phyloP scores from a whole-genome alignment of 345 rosid genomes.

The Hypericum perforatum region DNA sequence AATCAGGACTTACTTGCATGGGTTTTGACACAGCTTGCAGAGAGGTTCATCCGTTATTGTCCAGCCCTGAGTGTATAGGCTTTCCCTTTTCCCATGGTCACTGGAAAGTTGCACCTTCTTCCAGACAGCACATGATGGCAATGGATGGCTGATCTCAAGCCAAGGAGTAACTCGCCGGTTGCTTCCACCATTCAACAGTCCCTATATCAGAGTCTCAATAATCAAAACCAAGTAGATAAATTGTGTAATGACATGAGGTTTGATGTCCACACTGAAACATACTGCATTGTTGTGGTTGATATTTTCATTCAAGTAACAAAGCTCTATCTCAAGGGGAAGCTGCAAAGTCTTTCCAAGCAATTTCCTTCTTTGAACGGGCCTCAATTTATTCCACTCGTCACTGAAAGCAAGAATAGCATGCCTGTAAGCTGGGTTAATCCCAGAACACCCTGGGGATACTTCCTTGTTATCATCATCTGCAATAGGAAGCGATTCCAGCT shows the following conservation, averaged over 20 bases:
- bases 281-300: slow-evolving; percentile 56
- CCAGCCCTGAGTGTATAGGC: slow-evolving; percentile 81
- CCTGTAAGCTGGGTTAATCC: slow-evolving; percentile 26
- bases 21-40: slow-evolving; percentile 85
- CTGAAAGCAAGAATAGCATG: slow-evolving; percentile 47
- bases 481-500: slow-evolving; percentile 36
- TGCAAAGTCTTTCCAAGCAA: slow-evolving; percentile 80
- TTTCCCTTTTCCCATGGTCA: slow-evolving; percentile 52
- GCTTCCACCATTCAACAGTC: slow-evolving; percentile 84
- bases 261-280: slow-evolving; percentile 11
- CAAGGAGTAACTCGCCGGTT: slow-evolving; percentile 66
- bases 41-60: slow-evolving; percentile 59
- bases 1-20: slow-evolving; percentile 52
- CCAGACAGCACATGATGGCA: slow-evolving; percentile 74
- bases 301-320: slow-evolving; percentile 78
- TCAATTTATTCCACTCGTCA: slow-evolving; percentile 66
- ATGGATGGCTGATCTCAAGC: slow-evolving; percentile 53
- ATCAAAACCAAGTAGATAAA: neutral
- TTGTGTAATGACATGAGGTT: too few relatives aligned
- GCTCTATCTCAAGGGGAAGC: slow-evolving; percentile 71
- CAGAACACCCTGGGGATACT: slow-evolving; percentile 20
- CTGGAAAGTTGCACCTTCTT: slow-evolving; percentile 46
- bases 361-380: slow-evolving; percentile 71
- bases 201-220: slow-evolving; percentile 43
- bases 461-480: slow-evolving; percentile 21